phyloP scores from a whole-genome alignment of 768 basidiomycete genomes.

The Suillus bovinus region DNA sequence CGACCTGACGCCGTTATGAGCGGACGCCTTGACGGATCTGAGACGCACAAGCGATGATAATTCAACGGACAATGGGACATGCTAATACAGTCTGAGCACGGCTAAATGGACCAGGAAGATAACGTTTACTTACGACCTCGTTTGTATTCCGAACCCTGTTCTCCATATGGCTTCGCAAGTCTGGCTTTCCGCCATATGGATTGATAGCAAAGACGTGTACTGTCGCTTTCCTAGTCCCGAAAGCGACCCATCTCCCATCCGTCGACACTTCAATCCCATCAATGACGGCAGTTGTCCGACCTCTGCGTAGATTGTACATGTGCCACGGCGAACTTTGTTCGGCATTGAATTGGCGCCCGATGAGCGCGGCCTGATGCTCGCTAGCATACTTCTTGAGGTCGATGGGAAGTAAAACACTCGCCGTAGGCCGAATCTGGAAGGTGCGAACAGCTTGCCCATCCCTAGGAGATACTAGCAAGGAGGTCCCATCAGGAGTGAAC shows the following conservation, averaged over 20 bases:
- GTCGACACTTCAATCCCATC: slow-evolving; percentile 43
- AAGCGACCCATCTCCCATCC: slow-evolving; percentile 68
- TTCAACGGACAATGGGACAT: slow-evolving; percentile 49
- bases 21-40: slow-evolving; percentile 33
- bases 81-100: slow-evolving; percentile 32
- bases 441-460: slow-evolving; percentile 58
- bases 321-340: slow-evolving; percentile 44
- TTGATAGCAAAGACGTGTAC: slow-evolving; percentile 76
- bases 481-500: slow-evolving; percentile 57
- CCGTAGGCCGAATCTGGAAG: slow-evolving; percentile 41
- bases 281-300: slow-evolving; percentile 66
- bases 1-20: slow-evolving; percentile 30
- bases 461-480: slow-evolving; percentile 47
- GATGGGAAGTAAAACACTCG: slow-evolving; percentile 19
- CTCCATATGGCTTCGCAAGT: slow-evolving; percentile 60
- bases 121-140: slow-evolving; percentile 40
- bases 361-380: background rate
- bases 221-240: slow-evolving; percentile 64
- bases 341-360: background rate
- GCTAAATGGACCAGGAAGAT: background rate
- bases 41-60: slow-evolving; percentile 60
- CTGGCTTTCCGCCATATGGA: slow-evolving; percentile 71
- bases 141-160: slow-evolving; percentile 56
- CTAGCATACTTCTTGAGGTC: background rate
- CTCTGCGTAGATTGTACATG: slow-evolving; percentile 70